Percentiles rank a stretch among this genome's conserved stretches.
phyloP scores from a whole-genome alignment of 306 rosid species.

The Quercus rubra region DNA sequence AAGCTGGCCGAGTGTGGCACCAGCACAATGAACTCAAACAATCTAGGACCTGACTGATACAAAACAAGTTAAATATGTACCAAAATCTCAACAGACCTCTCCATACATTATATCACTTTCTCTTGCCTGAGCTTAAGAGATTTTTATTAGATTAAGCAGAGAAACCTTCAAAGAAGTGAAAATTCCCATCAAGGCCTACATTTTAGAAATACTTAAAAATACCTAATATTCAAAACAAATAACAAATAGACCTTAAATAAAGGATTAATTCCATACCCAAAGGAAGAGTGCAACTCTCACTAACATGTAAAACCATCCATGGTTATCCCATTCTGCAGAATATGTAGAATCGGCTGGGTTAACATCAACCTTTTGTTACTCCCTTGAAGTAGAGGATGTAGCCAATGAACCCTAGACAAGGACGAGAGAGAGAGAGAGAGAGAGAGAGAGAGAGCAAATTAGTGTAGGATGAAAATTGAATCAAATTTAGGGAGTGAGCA shows the following conservation, averaged over 20 bases:
- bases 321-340: constrained; percentile 56
- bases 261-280: constrained; percentile 55
- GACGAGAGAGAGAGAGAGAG: background rate
- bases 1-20: constrained; percentile 95
- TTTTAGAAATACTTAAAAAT: constrained; percentile 16
- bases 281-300: constrained; percentile 91
- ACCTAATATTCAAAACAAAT: background rate
- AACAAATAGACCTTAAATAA: constrained; percentile 1
- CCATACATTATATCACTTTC: constrained; percentile 81
- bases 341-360: constrained; percentile 37
- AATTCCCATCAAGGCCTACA: constrained; percentile 15
- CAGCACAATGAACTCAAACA: constrained; percentile 94
- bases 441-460: constrained; percentile 16
- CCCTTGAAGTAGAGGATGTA: constrained; percentile 31
- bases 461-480: constrained; percentile 3
- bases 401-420: constrained; percentile 40
- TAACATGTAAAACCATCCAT: constrained; percentile 77
- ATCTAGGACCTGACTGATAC: constrained; percentile 98
- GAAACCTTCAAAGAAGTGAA: constrained; percentile 45
- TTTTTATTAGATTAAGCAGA: constrained; percentile 57
- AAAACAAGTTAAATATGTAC: constrained; percentile 31
- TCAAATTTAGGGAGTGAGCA: constrained; percentile 7
- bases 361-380: constrained; percentile 38
- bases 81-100: constrained; percentile 51
- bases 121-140: constrained; percentile 96